Base-by-base conservation (phyloP, 139 green algal species). In the Tetraselmis chui region DNA sequence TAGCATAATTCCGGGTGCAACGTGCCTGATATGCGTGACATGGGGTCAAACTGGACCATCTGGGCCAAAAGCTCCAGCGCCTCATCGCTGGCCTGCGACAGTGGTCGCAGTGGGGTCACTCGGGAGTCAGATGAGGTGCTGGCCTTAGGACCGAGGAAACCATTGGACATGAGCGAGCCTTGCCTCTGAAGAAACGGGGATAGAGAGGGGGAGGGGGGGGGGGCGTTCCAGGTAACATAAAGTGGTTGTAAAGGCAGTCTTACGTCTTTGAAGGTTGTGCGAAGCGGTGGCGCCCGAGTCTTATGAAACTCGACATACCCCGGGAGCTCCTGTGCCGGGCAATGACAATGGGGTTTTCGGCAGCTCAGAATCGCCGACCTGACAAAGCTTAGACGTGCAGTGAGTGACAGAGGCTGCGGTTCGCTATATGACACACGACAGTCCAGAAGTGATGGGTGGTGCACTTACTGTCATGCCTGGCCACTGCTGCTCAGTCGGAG, bases 401-500 rank as follows among this genome's bases (percentile, higher is more conserved):
- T n/a, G n/a, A n/a, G n/a, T n/a, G n/a, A n/a, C n/a, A n/a, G n/a
- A n/a, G n/a, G n/a, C n/a, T n/a, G n/a, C n/a, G n/a, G n/a, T n/a
- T n/a, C n/a, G n/a, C n/a, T n/a, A n/a, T n/a, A n/a, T n/a, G n/a
- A n/a, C n/a, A n/a, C n/a, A n/a, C n/a, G n/a, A n/a, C n/a, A n/a
- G n/a, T n/a, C n/a, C n/a, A n/a, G n/a, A 5, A 67, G 45, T 67
- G 45, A 18, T 5, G 45, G 45, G 45, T 18, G 45, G 5, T 5
- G 45, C 45, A 67, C 45, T 18, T 67, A 67, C 45, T 18, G 45
- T 67, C 67, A 90, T 86, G 31, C 89, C 94, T 23, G 87, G 92
- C 94, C 93, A 97, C 25, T 86, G 83, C 5, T 85, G 83, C 28
- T 93, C 87, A 0, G 59, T 92, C 0, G 94, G 94, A 1, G 92